phyloP scores from a whole-genome alignment of 2,329 filamentous ascomycete genomes.

The Huntiella moniliformis region DNA sequence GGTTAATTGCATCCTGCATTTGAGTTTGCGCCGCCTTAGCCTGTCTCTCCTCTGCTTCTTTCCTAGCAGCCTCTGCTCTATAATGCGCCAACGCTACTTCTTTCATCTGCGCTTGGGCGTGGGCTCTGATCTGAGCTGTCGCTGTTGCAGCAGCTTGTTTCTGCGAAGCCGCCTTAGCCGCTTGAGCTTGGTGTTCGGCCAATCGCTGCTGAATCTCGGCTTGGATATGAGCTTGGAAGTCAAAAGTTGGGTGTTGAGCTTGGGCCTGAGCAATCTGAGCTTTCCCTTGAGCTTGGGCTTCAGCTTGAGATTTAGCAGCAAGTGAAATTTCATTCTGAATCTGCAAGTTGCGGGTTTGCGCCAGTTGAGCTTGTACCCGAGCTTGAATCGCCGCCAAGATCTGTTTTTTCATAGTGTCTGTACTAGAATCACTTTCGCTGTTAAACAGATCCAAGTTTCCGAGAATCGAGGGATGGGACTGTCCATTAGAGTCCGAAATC shows the following conservation, averaged over 20 bases:
- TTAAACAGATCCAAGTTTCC: conserved; percentile 8
- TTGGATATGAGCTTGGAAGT: conserved; percentile 9
- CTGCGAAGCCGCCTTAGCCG: conserved; percentile 13
- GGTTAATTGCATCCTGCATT: not conserved
- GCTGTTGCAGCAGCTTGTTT: conserved; percentile 9
- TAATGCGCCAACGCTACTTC: too few relatives aligned
- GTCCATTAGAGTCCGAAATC: conserved; percentile 14
- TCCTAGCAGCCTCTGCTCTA: not conserved
- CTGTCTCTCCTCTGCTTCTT: too few relatives aligned
- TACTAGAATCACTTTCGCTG: conserved; percentile 2
- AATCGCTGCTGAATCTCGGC: conserved; percentile 8
- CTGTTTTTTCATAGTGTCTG: conserved; percentile 9
- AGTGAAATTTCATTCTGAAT: conserved; percentile 6
- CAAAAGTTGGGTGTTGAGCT: conserved; percentile 4
- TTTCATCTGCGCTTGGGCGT: conserved; percentile 9
- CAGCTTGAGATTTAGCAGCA: conserved; percentile 6
- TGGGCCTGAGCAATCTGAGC: conserved; percentile 11
- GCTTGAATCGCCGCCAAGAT: conserved; percentile 14
- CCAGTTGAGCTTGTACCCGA: conserved; percentile 21
- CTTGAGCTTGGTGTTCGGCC: conserved; percentile 12
- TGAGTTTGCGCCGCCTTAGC: not conserved
- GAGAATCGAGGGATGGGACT: conserved; percentile 13
- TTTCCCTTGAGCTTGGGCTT: conserved; percentile 10
- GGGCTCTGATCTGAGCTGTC: conserved; percentile 14
- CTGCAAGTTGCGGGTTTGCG: conserved; percentile 5